These are phyloP conservation scores for Suillus luteus DNA, from an alignment of 768 basidiomycete species.

Conservation along the genomic window DNA sequence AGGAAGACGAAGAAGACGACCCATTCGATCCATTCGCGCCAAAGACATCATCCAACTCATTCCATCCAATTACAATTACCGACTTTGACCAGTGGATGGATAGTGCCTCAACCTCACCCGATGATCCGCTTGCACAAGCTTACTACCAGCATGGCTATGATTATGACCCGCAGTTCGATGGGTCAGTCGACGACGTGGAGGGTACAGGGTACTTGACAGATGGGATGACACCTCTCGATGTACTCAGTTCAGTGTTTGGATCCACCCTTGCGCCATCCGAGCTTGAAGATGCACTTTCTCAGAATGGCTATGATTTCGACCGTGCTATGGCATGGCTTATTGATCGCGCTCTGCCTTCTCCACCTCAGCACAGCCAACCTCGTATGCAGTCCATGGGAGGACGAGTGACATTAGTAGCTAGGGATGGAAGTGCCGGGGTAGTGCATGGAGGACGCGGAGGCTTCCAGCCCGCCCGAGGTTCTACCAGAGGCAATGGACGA, in stretches of 20 bases:
- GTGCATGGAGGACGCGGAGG: conserved; percentile 47
- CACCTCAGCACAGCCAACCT: conserved; percentile 39
- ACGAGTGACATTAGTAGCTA: conserved; percentile 65
- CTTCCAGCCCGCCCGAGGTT: conserved; percentile 29
- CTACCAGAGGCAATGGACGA: conserved; percentile 26
- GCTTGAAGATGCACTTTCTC: conserved; percentile 88
- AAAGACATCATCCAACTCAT: conserved; percentile 47
- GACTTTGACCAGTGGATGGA: conserved; percentile 66
- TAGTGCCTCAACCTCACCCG: conserved; percentile 53
- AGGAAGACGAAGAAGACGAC: conserved; percentile 77
- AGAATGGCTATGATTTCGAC: conserved; percentile 94
- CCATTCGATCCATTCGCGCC: conserved; percentile 78
- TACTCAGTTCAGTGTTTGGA: conserved; percentile 91
- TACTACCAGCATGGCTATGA: conserved; percentile 33
- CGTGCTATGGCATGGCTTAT: conserved; percentile 93
- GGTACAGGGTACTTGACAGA: conserved; percentile 68
- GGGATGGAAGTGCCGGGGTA: conserved; percentile 45
- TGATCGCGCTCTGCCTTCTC: conserved; percentile 61
- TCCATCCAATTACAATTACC: conserved; percentile 62
- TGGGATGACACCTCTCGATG: conserved; percentile 98
- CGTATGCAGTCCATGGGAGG: conserved; percentile 65
- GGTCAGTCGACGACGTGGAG: conserved; percentile 47
- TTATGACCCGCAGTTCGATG: conserved; percentile 35
- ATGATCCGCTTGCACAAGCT: conserved; percentile 43
- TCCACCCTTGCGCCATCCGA: conserved; percentile 87